Base-by-base conservation (phyloP, 176 grass and related monocot genomes). In the Zoysia pacifica region DNA sequence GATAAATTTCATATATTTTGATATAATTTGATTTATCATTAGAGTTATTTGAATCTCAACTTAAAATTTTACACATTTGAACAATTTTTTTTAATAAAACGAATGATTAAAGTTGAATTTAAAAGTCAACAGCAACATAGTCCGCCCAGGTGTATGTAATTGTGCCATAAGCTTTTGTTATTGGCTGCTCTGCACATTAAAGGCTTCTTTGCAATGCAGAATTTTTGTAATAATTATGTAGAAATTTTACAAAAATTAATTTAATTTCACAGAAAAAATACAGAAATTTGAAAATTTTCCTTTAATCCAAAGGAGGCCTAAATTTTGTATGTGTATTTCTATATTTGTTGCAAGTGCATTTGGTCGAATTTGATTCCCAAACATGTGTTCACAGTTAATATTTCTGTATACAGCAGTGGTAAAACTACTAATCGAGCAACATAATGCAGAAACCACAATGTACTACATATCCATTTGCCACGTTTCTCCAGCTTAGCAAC, bases 101-200 rank as follows among this genome's bases (percentile, higher is more conserved):
- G 62, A 36, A 11, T 39, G 20, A 44, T 75, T 13, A 4, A 20
- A 39, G 16, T 74, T 38, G 41, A 45, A 14, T 70, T 75, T 58
- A 66, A 48, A 41, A 20, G 60, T 49, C 55, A 75, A 70, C 65
- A 75, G 76, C 28, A 28, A 28, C 28, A 28, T 28, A 78, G 48
- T 65, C 43, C 44, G 41, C 35, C 62, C 42, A 67, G 10, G 35
- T 70, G 70, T 75, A 75, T 62, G 77, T 84, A 88, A 75, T 76
- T 88, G 9, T 65, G 48, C 46, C 60, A 38, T 6, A 72, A 19
- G 49, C 13, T 55, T 7, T 59, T 40, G 52, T 4, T 45, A 55
- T 46, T 46, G 75, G 72, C 55, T 75, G 76, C 49, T 69, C 40
- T 81, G 81, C 81, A 89, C 35, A 81, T 45, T 28, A 28, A 28